phyloP scores from a whole-genome alignment of 78 protist genomes.

The Speleostelium caveatum region DNA sequence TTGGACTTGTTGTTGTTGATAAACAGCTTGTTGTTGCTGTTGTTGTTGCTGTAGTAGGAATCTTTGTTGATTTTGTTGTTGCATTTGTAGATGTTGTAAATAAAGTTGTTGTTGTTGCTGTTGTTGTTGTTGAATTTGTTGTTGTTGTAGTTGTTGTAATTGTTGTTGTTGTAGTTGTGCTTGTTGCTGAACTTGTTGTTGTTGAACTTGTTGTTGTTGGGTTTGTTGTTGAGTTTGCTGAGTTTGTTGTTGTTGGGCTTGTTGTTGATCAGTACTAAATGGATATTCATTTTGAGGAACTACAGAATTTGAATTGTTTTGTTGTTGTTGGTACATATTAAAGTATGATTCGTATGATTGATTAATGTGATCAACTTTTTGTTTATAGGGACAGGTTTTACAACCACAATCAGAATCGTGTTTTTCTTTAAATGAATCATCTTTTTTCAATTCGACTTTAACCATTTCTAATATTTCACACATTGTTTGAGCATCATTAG shows the following conservation, averaged over 20 bases:
- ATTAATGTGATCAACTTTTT: conserved; percentile 43
- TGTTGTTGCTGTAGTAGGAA: conserved; percentile 44
- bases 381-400: conserved; percentile 32
- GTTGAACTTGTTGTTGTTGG: conserved; percentile 34
- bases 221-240: background rate
- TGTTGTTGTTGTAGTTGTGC: conserved; percentile 29
- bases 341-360: conserved; percentile 63
- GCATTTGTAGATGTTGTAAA: conserved; percentile 22
- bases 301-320: conserved; percentile 13
- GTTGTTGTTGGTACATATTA: conserved; percentile 8
- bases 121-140: too few relatives aligned
- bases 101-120: conserved; percentile 32
- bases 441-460: conserved; percentile 52
- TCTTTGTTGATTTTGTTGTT: conserved; percentile 16
- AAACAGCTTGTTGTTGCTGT: conserved; percentile 2
- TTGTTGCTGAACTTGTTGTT: conserved; percentile 3
- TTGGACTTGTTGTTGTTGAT: conserved; percentile 29
- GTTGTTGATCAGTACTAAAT: background rate
- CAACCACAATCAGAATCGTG: conserved; percentile 26
- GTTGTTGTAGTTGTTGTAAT: conserved; percentile 27
- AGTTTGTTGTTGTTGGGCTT: background rate
- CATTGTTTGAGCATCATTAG: conserved; percentile 75
- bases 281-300: conserved; percentile 34
- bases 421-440: conserved; percentile 31
- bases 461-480: conserved; percentile 72